Conservation (phyloP, 2,329 filamentous ascomycete species). For the Sporothrix protearum region DNA sequence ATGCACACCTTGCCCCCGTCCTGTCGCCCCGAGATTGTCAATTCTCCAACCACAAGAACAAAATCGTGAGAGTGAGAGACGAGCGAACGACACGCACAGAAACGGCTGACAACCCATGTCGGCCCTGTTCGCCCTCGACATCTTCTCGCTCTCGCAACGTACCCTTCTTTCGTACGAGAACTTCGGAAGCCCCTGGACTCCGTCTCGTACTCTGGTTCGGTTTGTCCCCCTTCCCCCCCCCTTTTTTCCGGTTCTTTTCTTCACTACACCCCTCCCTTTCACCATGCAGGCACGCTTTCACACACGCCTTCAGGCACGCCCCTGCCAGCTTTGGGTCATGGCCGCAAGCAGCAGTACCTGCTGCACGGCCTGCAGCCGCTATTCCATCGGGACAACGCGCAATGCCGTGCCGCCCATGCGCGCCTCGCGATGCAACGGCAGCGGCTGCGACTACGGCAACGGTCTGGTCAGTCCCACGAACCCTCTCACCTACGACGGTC, state of each 20-base stretch:
- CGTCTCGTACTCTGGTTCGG: background rate
- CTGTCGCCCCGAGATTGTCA: background rate
- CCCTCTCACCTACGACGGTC: conserved; percentile 3
- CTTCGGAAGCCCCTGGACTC: background rate
- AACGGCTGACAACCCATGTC: background rate
- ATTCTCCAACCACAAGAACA: background rate
- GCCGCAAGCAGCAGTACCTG: background rate
- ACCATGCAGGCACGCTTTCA: background rate
- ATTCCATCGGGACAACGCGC: background rate
- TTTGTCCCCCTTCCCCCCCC: background rate
- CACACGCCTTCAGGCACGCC: conserved; percentile 3
- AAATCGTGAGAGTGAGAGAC: background rate
- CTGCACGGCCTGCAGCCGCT: background rate
- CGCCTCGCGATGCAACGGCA: conserved; percentile 6
- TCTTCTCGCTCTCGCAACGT: background rate
- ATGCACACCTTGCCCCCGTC: background rate
- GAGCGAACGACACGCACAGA: background rate
- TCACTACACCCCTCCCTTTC: background rate
- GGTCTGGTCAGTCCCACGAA: conserved; percentile 5
- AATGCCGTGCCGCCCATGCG: conserved; percentile 14
- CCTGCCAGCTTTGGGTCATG: conserved; percentile 4
- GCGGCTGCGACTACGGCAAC: conserved; percentile 16
- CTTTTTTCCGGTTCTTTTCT: background rate
- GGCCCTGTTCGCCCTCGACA: background rate
- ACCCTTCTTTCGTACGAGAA: conserved; percentile 4